Evolutionary conservation across 805 yeast species (phyloP).

Genomic region (Schizosaccharomyces osmophilus): DNA sequence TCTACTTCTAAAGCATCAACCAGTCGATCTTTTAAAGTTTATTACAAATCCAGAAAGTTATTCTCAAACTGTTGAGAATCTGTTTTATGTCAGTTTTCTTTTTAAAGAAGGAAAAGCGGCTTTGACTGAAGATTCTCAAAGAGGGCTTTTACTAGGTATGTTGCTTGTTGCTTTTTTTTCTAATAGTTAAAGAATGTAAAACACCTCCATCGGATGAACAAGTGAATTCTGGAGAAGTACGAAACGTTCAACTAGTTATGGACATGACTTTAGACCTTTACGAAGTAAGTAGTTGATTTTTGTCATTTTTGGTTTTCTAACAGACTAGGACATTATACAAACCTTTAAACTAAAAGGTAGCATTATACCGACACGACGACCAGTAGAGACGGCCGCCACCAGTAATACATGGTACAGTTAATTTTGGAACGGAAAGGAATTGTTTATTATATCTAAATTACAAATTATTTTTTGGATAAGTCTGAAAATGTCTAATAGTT

Average conservation of each 20-base stretch:
- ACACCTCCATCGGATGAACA: neutral
- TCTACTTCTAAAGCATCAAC: slow-evolving; percentile 20
- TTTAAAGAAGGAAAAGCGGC: slow-evolving; percentile 45
- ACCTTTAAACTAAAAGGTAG: slow-evolving; percentile 31
- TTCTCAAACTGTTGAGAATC: slow-evolving; percentile 56
- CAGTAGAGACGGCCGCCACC: neutral
- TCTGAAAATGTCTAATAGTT: no score
- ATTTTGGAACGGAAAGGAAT: neutral
- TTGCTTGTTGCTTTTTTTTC: neutral
- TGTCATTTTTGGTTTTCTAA: neutral
- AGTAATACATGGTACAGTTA: neutral
- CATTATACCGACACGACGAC: slow-evolving; percentile 22
- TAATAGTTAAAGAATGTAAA: neutral
- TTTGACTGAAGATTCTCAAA: slow-evolving; percentile 22
- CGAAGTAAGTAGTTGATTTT: neutral
- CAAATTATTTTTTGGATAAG: no score
- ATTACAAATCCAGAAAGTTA: slow-evolving; percentile 56
- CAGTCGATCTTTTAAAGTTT: slow-evolving; percentile 36
- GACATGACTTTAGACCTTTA: neutral
- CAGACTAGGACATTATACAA: slow-evolving; percentile 19
- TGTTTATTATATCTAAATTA: no score
- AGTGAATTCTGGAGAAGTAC: neutral
- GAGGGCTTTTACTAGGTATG: slow-evolving; percentile 8
- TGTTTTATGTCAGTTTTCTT: slow-evolving; percentile 61
- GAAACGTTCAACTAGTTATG: neutral